phyloP scores from a whole-genome alignment of 1,284 basidiomycete species.

The Erythrobasidium hasegawianum region DNA sequence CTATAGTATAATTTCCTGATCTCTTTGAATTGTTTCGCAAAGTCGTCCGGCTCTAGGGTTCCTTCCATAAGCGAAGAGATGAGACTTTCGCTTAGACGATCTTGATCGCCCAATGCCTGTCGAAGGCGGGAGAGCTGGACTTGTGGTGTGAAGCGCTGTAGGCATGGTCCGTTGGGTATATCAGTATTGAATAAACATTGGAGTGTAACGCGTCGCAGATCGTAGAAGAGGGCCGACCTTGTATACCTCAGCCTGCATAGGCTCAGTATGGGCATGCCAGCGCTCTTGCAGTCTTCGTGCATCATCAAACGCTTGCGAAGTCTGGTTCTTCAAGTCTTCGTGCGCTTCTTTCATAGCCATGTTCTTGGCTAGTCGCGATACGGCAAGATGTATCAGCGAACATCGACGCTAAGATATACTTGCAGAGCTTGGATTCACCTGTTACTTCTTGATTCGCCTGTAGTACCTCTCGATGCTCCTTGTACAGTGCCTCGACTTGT shows the following conservation, averaged over 20 bases:
- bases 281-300: slow-evolving; percentile 71
- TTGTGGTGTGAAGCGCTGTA: slow-evolving; percentile 72
- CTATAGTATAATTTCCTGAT: slow-evolving; percentile 82
- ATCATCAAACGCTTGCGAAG: slow-evolving; percentile 60
- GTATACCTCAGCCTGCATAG: slow-evolving; percentile 78
- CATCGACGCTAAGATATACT: no score
- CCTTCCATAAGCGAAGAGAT: slow-evolving; percentile 73
- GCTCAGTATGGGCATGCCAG: slow-evolving; percentile 73
- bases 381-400: not conserved
- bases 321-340: slow-evolving; percentile 43
- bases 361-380: slow-evolving; percentile 27
- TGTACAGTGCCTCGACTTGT: slow-evolving; percentile 67
- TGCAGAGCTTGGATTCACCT: slow-evolving; percentile 6
- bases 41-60: slow-evolving; percentile 64
- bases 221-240: slow-evolving; percentile 58
- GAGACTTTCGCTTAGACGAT: slow-evolving; percentile 76
- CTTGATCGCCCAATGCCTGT: slow-evolving; percentile 80
- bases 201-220: no score
- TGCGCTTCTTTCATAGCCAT: slow-evolving; percentile 51
- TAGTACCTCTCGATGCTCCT: slow-evolving; percentile 65
- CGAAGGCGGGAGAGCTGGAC: slow-evolving; percentile 79
- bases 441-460: slow-evolving; percentile 58
- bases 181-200: not conserved
- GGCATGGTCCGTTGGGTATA: not conserved
- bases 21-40: slow-evolving; percentile 80